Evolutionary conservation across 805 yeast genomes (phyloP).

Genomic region (Cyberlindnera suaveolens): DNA sequence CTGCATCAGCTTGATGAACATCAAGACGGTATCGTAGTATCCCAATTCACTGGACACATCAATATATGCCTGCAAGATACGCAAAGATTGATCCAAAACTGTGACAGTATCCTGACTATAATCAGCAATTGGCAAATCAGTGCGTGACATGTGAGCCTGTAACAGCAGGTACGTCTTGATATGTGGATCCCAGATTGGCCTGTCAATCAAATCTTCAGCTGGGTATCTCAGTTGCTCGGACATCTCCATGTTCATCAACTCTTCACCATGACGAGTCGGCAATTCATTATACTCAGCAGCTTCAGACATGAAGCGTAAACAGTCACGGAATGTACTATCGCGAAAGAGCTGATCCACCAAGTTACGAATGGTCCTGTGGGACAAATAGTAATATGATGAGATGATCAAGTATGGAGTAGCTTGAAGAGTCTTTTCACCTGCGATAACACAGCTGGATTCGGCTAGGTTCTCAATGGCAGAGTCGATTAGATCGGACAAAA

Average conservation of each 20-base stretch:
- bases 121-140: conserved; percentile 90
- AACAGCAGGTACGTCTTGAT: conserved; percentile 75
- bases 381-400: conserved; percentile 86
- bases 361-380: conserved; percentile 80
- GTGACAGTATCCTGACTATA: conserved; percentile 90
- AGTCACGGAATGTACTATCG: conserved; percentile 46
- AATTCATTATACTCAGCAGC: conserved; percentile 90
- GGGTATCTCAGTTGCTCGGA: conserved; percentile 51
- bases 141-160: conserved; percentile 84
- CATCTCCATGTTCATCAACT: conserved; percentile 83
- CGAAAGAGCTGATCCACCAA: conserved; percentile 48
- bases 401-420: conserved; percentile 82
- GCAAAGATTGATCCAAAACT: conserved; percentile 87
- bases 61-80: conserved; percentile 87
- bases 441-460: conserved; percentile 65
- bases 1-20: conserved; percentile 67
- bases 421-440: conserved; percentile 37
- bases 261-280: conserved; percentile 53
- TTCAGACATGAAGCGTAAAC: conserved; percentile 84
- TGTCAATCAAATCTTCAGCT: conserved; percentile 73
- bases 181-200: conserved; percentile 69
- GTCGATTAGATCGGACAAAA: conserved; percentile 70
- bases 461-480: conserved; percentile 56
- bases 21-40: conserved; percentile 52
- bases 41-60: conserved; percentile 89